Percentiles rank a stretch among this genome's conserved stretches.
These are phyloP conservation scores for Aspergillus clavatus DNA, from an alignment of 2,329 filamentous ascomycete species.

Conservation along the genomic window DNA sequence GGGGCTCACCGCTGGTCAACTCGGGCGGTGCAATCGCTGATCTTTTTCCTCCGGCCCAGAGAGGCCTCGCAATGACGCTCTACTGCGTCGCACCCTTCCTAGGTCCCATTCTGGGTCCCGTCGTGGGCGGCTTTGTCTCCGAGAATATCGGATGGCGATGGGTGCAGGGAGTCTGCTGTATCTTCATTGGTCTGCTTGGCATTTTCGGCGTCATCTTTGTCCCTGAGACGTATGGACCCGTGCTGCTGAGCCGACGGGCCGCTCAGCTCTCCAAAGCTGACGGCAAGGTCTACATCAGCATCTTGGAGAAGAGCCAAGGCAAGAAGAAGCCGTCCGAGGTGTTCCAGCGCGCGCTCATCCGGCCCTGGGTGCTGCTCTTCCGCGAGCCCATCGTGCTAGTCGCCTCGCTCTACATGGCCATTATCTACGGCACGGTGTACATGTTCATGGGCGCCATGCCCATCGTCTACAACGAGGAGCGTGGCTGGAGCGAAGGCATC, in stretches of 20 bases:
- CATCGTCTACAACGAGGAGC: slow-evolving; percentile 13
- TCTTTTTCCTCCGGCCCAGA: slow-evolving; percentile 3
- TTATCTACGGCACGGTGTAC: slow-evolving; percentile 16
- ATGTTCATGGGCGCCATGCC: slow-evolving; percentile 17
- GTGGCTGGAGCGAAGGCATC: slow-evolving; percentile 41
- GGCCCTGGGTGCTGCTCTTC: slow-evolving; percentile 6
- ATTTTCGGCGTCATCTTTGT: slow-evolving; percentile 1
- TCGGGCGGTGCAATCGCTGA: slow-evolving; percentile 1
- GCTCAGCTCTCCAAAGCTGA: neutral
- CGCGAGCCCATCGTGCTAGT: slow-evolving; percentile 10
- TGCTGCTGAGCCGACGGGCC: slow-evolving; percentile 2
- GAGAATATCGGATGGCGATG: slow-evolving; percentile 7
- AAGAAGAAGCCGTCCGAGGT: neutral
- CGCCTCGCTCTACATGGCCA: slow-evolving; percentile 12
- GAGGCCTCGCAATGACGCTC: slow-evolving; percentile 6
- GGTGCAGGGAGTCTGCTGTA: slow-evolving; percentile 1
- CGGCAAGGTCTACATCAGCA: slow-evolving; percentile 6
- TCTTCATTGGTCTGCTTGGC: slow-evolving; percentile 1
- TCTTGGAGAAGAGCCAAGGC: slow-evolving; percentile 1
- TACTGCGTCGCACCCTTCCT: slow-evolving; percentile 5
- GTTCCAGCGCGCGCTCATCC: neutral
- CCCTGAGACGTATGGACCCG: slow-evolving; percentile 5
- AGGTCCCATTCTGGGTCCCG: slow-evolving; percentile 3
- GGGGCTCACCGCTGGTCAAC: slow-evolving; percentile 3
- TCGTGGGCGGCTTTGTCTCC: slow-evolving; percentile 6